These are phyloP conservation scores for Verticillium tricorpus DNA, from an alignment of 2,329 filamentous ascomycete species.

Conservation along the genomic window DNA sequence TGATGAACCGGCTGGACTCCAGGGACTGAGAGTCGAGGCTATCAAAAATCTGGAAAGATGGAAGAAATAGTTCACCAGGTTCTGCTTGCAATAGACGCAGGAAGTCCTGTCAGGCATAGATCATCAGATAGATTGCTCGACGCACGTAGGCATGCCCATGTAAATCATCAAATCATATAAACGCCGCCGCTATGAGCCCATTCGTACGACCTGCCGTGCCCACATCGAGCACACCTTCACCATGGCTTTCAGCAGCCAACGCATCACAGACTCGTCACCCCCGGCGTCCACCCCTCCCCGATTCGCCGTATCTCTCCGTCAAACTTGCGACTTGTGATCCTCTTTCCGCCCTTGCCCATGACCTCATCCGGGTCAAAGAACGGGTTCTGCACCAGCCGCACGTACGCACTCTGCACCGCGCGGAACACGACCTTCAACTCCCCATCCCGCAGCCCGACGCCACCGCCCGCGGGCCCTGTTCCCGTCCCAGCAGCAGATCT, in stretches of 20 bases:
- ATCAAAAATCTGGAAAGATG: conserved; percentile 19
- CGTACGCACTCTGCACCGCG: conserved; percentile 89
- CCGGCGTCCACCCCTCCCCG: conserved; percentile 79
- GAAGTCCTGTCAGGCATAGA: not conserved
- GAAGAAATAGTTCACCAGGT: not conserved
- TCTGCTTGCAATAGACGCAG: not conserved
- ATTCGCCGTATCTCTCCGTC: conserved; percentile 78
- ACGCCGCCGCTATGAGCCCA: conserved; percentile 7
- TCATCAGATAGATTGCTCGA: not conserved
- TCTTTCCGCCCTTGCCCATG: conserved; percentile 50
- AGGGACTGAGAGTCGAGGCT: conserved; percentile 30
- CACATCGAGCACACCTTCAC: conserved; percentile 2
- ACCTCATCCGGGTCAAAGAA: conserved; percentile 86
- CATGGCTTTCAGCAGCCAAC: not conserved
- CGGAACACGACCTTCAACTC: conserved; percentile 88
- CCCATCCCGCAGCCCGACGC: conserved; percentile 72
- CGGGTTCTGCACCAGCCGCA: conserved; percentile 83
- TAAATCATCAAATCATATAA: not conserved
- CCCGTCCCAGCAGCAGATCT: not conserved
- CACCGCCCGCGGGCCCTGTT: conserved; percentile 27
- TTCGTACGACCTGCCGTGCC: conserved; percentile 3
- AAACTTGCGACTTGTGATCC: conserved; percentile 80
- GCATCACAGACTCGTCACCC: conserved; percentile 54
- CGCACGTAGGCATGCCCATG: not conserved
- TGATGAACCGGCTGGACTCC: conserved; percentile 33